Evolutionary conservation across 2,329 filamentous ascomycete species (phyloP), one percentile per base, ranked within the genome.

Genomic region (Aureobasidium sp.): DNA sequence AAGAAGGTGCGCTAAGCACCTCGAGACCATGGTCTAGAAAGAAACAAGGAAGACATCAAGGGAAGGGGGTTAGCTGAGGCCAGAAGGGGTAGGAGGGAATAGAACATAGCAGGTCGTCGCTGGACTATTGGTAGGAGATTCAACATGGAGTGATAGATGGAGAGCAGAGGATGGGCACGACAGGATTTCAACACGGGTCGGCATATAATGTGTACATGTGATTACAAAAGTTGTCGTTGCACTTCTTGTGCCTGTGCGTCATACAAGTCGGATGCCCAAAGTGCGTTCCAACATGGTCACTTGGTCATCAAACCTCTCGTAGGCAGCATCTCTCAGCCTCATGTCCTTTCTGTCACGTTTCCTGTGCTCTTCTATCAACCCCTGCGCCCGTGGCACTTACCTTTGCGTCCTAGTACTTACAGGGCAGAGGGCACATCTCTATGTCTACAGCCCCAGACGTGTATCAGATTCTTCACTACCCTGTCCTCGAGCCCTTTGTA

Each of bases 201-300:
- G 34, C 12, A 27, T 17, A 51, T 22, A 51, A 41, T 17, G 22
- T 55, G 27, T 55, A 55, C 36, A 55, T 41, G 37, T 29, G 25
- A 55, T 55, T 39, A 39, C 20, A 55, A 42, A 42, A 55, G 52
- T 53, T 41, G 49, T 53, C 12, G 49, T 53, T 41, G 22, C 17
- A 27, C 3, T 41, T 42, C 12, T 20, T 3, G 25, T 2, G 9
- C 27, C 6, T 48, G 20, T 52, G 20, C 48, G 1, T 52, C 20
- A 37, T 27, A 12, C 20, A 8, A 39, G 34, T 61, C 86, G 88
- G 45, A 90, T 70, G 0, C 83, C 82, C 86, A 91, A 86, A 7
- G 80, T 86, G 70, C 87, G 84, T 69, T 92, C 91, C 61, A 92
- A 77, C 87, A 89, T 89, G 20, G 79, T 80, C 52, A 92, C 71